A percentile compares a stretch with the other conserved stretches of the same genome.
Evolutionary conservation across 176 grass and related monocot species (phyloP).

Genomic region (Musa itinerans): DNA sequence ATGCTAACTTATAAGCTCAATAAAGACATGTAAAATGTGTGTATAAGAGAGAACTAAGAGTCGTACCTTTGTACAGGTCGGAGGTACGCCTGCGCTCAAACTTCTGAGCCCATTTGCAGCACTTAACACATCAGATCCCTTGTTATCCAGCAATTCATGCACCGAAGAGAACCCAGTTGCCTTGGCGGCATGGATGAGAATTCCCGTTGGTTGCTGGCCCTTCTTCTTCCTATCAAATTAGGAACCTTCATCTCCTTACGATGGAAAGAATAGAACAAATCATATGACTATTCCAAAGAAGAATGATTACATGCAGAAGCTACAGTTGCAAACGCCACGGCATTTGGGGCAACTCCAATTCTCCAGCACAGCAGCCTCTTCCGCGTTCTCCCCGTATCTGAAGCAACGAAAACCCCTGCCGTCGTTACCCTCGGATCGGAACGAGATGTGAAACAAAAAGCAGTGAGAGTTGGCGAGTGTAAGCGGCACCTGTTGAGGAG

Average conservation of each 20-base stretch:
- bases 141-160: constrained; percentile 49
- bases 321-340: constrained; percentile 90
- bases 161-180: constrained; percentile 71
- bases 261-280: too few species aligned
- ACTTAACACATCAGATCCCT: constrained; percentile 36
- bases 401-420: constrained; percentile 1
- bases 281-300: not conserved
- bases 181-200: constrained; percentile 71
- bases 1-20: not conserved
- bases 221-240: constrained; percentile 70
- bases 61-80: constrained; percentile 28
- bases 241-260: not conserved
- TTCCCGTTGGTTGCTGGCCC: constrained; percentile 65
- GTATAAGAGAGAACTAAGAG: not conserved
- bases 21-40: not conserved
- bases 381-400: constrained; percentile 73
- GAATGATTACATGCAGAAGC: constrained; percentile 71
- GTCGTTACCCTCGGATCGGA: constrained; percentile 4
- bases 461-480: not conserved
- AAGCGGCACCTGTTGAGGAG: constrained; percentile 55
- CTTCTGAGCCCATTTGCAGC: constrained; percentile 28
- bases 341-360: constrained; percentile 89
- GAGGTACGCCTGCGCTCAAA: constrained; percentile 13
- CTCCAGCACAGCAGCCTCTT: constrained; percentile 32
- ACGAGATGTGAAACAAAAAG: not conserved